These are phyloP conservation scores for Rhizopus delemar DNA, from an alignment of 371 early-diverging fungal genomes.

Conservation along the genomic window DNA sequence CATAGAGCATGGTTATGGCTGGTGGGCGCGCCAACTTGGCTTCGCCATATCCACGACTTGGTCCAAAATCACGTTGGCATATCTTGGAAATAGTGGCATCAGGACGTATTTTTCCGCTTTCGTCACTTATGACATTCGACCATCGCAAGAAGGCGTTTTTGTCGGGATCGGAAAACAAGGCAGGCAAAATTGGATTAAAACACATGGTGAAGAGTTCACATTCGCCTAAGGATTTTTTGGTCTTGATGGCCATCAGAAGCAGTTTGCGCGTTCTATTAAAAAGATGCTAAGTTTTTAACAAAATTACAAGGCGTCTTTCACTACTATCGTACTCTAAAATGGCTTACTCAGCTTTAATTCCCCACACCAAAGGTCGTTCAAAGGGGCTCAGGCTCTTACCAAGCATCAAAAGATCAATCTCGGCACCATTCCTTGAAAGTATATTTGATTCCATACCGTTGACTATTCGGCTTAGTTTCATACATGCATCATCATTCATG, in stretches of 20 bases:
- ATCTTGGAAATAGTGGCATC: slow-evolving; percentile 19
- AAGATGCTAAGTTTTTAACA: neutral
- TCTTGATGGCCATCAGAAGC: slow-evolving; percentile 17
- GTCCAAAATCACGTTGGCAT: slow-evolving; percentile 14
- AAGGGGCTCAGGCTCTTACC: slow-evolving; percentile 12
- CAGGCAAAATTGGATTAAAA: slow-evolving; percentile 26
- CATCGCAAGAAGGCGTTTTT: slow-evolving; percentile 20
- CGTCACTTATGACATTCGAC: slow-evolving; percentile 19
- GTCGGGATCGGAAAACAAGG: slow-evolving; percentile 24
- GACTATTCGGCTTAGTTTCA: slow-evolving; percentile 12
- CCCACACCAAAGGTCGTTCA: slow-evolving; percentile 15
- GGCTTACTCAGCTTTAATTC: slow-evolving; percentile 9
- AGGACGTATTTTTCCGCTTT: slow-evolving; percentile 13
- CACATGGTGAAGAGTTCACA: slow-evolving; percentile 21
- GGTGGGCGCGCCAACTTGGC: slow-evolving; percentile 16
- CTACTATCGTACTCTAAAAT: neutral
- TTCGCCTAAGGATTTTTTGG: slow-evolving; percentile 17
- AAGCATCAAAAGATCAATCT: slow-evolving; percentile 16
- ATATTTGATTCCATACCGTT: slow-evolving; percentile 14
- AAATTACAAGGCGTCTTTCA: slow-evolving; percentile 3
- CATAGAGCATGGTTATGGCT: slow-evolving; percentile 17
- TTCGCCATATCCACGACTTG: slow-evolving; percentile 15
- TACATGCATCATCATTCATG: slow-evolving; percentile 17
- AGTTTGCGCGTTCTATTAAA: slow-evolving; percentile 16
- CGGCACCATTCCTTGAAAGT: slow-evolving; percentile 16